Conservation (phyloP, 176 grass and related monocot species). For the Themeda triandra region DNA sequence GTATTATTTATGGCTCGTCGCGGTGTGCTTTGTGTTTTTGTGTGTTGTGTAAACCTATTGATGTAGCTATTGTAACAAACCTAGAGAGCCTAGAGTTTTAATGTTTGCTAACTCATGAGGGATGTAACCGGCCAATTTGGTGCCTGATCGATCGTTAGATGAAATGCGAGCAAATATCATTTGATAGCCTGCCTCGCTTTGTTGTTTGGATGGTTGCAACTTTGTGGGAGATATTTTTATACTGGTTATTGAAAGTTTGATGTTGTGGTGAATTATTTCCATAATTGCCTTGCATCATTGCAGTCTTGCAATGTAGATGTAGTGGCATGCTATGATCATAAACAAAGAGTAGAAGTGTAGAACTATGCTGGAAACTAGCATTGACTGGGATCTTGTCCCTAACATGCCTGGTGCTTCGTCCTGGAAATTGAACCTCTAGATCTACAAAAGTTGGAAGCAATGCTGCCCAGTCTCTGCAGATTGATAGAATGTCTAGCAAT, state of each 20-base stretch:
- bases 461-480: not conserved
- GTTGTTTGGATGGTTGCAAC: not conserved
- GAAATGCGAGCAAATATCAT: conserved; percentile 23
- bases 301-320: not conserved
- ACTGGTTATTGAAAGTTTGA: not conserved
- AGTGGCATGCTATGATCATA: not conserved
- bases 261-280: not conserved
- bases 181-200: not conserved
- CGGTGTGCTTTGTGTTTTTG: conserved; percentile 26
- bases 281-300: not conserved
- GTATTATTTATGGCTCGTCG: conserved; percentile 65
- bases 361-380: not conserved
- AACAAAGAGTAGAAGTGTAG: not conserved
- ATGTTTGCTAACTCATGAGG: conserved; percentile 53
- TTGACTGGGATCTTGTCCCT: not conserved
- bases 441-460: not conserved
- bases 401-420: not conserved
- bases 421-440: not conserved
- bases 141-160: conserved; percentile 35
- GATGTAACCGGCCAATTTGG: conserved; percentile 45
- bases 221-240: not conserved
- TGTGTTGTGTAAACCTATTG: conserved; percentile 48
- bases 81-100: conserved; percentile 66
- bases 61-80: conserved; percentile 65
- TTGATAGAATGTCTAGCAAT: not conserved